phyloP scores from a whole-genome alignment of 2,329 filamentous ascomycete species.

The Penicillium sp. region DNA sequence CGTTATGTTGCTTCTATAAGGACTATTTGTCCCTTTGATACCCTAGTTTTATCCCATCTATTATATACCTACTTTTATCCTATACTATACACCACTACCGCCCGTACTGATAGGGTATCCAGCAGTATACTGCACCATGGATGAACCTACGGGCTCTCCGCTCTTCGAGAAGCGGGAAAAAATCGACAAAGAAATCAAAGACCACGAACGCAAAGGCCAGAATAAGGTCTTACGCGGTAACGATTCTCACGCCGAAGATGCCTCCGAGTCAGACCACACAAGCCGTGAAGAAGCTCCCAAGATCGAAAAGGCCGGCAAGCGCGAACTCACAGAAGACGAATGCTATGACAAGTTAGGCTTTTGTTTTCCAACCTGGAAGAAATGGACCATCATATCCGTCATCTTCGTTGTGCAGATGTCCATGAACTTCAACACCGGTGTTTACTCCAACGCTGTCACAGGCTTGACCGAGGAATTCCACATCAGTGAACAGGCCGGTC shows the following conservation, averaged over 20 bases:
- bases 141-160: neutral
- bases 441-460: slow-evolving; percentile 65
- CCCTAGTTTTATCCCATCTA: no score
- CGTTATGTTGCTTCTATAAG: neutral
- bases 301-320: slow-evolving; percentile 16
- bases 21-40: neutral
- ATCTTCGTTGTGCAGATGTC: slow-evolving; percentile 70
- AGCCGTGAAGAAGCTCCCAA: slow-evolving; percentile 10
- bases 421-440: slow-evolving; percentile 73
- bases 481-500: slow-evolving; percentile 64
- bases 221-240: slow-evolving; percentile 6
- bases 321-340: slow-evolving; percentile 48
- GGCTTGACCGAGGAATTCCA: slow-evolving; percentile 64
- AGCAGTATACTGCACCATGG: slow-evolving; percentile 4
- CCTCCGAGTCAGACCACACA: slow-evolving; percentile 12
- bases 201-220: neutral
- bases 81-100: neutral
- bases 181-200: slow-evolving; percentile 1
- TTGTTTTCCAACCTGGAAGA: slow-evolving; percentile 57
- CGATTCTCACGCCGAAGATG: slow-evolving; percentile 19
- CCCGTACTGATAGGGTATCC: no score
- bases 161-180: slow-evolving; percentile 12
- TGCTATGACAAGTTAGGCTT: slow-evolving; percentile 63
- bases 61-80: neutral
- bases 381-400: slow-evolving; percentile 67